Evolutionary conservation across 352 stramenopile genomes (phyloP).

Genomic region (Blastocystis sp.): DNA sequence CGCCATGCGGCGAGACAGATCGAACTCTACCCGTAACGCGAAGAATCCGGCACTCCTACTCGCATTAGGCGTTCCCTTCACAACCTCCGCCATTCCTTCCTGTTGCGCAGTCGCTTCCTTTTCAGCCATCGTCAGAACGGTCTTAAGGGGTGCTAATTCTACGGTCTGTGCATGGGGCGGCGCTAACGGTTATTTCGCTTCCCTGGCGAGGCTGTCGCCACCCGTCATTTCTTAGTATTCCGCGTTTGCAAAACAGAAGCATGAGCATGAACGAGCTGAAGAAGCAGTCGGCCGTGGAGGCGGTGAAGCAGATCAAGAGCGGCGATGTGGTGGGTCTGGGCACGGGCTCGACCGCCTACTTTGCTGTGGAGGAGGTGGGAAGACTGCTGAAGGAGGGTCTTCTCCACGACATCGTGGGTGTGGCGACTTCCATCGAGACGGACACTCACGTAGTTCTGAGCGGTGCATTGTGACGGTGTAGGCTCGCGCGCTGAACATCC

Average conservation of each 20-base stretch:
- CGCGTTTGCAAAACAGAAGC: neutral
- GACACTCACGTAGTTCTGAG: constrained; percentile 2
- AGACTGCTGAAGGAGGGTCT: constrained; percentile 54
- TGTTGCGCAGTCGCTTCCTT: too few relatives aligned
- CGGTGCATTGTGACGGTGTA: neutral
- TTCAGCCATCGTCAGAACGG: too few relatives aligned
- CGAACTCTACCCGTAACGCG: neutral
- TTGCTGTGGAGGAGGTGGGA: constrained; percentile 70
- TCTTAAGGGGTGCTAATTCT: too few relatives aligned
- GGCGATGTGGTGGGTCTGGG: constrained; percentile 70
- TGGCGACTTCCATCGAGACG: constrained; percentile 69
- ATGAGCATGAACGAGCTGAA: constrained; percentile 29
- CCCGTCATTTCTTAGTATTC: too few relatives aligned
- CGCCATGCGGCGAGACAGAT: constrained; percentile 3
- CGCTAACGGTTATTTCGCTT: too few relatives aligned
- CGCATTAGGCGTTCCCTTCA: too few relatives aligned
- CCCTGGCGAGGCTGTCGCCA: too few relatives aligned
- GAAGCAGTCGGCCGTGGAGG: constrained; percentile 35
- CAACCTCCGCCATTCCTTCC: too few relatives aligned
- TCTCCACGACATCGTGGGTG: constrained; percentile 70
- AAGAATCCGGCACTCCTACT: too few relatives aligned
- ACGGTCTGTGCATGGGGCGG: too few relatives aligned
- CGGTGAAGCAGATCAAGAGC: constrained; percentile 66
- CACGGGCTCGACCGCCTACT: constrained; percentile 70
- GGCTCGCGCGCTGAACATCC: constrained; percentile 69